A percentile compares a stretch with the other conserved stretches of the same genome.
Conservation (phyloP, 768 basidiomycete genomes). For the Pleurotus giganteus region DNA sequence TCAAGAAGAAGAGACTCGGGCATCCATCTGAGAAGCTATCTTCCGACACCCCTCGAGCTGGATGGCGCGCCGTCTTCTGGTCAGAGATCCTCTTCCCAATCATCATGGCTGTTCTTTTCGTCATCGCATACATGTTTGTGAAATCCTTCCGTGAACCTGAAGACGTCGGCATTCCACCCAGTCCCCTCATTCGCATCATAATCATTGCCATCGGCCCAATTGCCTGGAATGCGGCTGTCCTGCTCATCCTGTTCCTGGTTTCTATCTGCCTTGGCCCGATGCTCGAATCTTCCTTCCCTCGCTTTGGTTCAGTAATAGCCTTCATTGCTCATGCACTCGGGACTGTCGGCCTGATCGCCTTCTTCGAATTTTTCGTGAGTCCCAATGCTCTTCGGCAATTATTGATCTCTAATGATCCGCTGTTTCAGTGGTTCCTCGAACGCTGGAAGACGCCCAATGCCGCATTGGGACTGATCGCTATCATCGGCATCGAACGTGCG, state of each 20-base stretch:
- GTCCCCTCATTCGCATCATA: constrained; percentile 88
- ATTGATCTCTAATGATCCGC: constrained; percentile 17
- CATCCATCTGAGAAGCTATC: constrained; percentile 97
- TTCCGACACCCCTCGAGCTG: constrained; percentile 90
- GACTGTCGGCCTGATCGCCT: constrained; percentile 83
- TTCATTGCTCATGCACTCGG: constrained; percentile 83
- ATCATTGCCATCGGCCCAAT: constrained; percentile 93
- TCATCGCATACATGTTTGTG: constrained; percentile 89
- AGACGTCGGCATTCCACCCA: constrained; percentile 66
- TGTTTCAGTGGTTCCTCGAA: constrained; percentile 86
- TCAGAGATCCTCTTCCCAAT: constrained; percentile 87
- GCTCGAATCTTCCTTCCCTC: constrained; percentile 77
- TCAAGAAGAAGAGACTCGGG: constrained; percentile 97
- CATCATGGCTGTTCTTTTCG: constrained; percentile 81
- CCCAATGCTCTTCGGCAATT: background rate
- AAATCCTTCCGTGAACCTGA: constrained; percentile 81
- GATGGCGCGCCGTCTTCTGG: constrained; percentile 86
- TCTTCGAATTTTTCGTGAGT: constrained; percentile 94
- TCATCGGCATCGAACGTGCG: constrained; percentile 89
- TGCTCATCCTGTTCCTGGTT: constrained; percentile 82
- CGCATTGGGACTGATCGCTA: constrained; percentile 88
- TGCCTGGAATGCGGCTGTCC: constrained; percentile 89
- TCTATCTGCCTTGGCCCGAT: constrained; percentile 93
- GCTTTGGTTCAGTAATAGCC: constrained; percentile 92
- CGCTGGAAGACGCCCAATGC: constrained; percentile 90